These are phyloP conservation scores for Lentinula guzmanii DNA, from an alignment of 768 basidiomycete species.

Conservation along the genomic window DNA sequence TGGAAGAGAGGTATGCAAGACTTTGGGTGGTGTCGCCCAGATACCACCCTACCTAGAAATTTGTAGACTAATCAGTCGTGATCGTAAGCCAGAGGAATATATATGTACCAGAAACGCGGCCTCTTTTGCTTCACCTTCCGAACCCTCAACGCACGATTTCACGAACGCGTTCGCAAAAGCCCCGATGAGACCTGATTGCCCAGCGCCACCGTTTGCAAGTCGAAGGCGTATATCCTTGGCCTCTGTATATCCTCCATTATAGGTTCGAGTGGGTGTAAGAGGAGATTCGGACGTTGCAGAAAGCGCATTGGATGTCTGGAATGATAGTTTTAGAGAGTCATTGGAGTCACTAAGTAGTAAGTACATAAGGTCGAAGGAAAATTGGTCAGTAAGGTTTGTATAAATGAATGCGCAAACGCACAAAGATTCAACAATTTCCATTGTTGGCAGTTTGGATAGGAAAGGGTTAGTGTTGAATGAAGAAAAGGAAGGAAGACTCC, in stretches of 20 bases:
- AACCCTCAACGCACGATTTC: slow-evolving; percentile 23
- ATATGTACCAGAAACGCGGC: slow-evolving; percentile 27
- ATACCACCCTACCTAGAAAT: slow-evolving; percentile 46
- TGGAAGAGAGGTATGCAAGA: slow-evolving; percentile 32
- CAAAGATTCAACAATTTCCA: too few species aligned
- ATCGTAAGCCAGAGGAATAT: not conserved
- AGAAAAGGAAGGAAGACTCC: too few species aligned
- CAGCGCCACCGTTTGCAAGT: slow-evolving; percentile 1
- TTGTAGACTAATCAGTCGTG: not conserved
- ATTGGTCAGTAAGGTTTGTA: too few species aligned
- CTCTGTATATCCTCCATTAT: slow-evolving; percentile 2
- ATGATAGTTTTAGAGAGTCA: too few species aligned
- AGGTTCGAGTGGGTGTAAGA: not conserved
- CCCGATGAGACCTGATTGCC: slow-evolving; percentile 40
- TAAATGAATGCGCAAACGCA: too few species aligned
- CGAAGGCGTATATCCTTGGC: not conserved
- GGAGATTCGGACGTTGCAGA: not conserved
- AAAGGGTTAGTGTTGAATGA: too few species aligned
- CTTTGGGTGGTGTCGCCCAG: slow-evolving; percentile 52
- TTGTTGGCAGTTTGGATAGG: too few species aligned
- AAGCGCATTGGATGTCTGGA: not conserved
- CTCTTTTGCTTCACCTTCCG: slow-evolving; percentile 5
- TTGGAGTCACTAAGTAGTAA: too few species aligned
- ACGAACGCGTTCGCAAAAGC: slow-evolving; percentile 45
- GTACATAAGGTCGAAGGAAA: too few species aligned